Conservation (phyloP, 768 basidiomycete genomes). For the Boletus speciosus region DNA sequence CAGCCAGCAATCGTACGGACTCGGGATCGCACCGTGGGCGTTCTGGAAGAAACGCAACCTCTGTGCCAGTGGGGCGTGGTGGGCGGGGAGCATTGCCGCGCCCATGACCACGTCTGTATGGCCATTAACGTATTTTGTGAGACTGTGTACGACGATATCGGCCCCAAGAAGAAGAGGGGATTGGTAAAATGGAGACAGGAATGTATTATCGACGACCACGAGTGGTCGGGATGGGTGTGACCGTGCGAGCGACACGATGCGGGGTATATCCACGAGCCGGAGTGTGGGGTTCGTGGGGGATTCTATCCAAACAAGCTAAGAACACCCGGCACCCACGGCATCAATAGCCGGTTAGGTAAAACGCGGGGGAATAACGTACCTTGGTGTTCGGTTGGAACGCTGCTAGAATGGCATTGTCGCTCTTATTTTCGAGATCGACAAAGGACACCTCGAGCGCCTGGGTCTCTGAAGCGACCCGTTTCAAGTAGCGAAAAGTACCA, state of each 20-base stretch:
- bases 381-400: slow-evolving; percentile 78
- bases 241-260: slow-evolving; percentile 63
- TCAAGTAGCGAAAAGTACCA: slow-evolving; percentile 86
- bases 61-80: slow-evolving; percentile 44
- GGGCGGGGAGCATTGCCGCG: slow-evolving; percentile 64
- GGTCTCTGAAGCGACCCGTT: slow-evolving; percentile 55
- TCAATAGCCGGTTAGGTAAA: neutral
- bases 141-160: slow-evolving; percentile 78
- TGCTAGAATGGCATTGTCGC: slow-evolving; percentile 60
- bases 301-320: slow-evolving; percentile 90
- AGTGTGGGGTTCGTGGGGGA: slow-evolving; percentile 94
- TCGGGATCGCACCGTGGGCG: slow-evolving; percentile 80
- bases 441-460: slow-evolving; percentile 75
- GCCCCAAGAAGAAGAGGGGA: slow-evolving; percentile 84
- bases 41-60: slow-evolving; percentile 87
- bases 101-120: slow-evolving; percentile 95
- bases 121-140: slow-evolving; percentile 92
- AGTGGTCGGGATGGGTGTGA: slow-evolving; percentile 64
- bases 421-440: slow-evolving; percentile 70
- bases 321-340: neutral
- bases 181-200: slow-evolving; percentile 87
- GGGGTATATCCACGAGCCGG: slow-evolving; percentile 74
- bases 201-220: slow-evolving; percentile 92
- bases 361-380: slow-evolving; percentile 39
- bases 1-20: slow-evolving; percentile 86